Conservation (phyloP, 805 yeast species). For the Kodamaea nitidulidarum region DNA sequence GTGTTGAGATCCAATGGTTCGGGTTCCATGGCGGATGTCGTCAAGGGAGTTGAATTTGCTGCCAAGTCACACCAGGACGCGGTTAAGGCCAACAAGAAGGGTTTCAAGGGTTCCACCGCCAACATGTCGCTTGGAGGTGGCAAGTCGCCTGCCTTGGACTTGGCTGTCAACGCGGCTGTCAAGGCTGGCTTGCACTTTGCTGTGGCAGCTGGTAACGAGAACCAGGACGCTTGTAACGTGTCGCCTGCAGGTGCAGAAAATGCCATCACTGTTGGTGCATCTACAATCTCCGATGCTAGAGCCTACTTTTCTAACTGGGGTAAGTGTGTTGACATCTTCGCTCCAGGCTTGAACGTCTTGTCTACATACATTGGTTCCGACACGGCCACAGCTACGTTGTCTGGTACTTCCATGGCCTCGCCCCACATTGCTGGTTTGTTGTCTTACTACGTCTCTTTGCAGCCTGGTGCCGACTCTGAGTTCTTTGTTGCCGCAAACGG, state of each 20-base stretch:
- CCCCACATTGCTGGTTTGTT: slow-evolving; percentile 57
- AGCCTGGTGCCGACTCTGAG: slow-evolving; percentile 50
- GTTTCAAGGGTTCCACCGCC: slow-evolving; percentile 58
- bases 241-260: slow-evolving; percentile 60
- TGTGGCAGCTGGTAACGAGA: slow-evolving; percentile 63
- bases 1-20: slow-evolving; percentile 80
- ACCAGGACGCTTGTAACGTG: slow-evolving; percentile 54
- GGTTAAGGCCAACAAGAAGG: slow-evolving; percentile 30
- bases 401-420: slow-evolving; percentile 64
- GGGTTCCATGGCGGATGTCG: slow-evolving; percentile 79
- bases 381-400: slow-evolving; percentile 48
- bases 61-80: slow-evolving; percentile 65
- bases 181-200: slow-evolving; percentile 55
- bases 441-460: slow-evolving; percentile 53
- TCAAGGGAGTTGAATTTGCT: slow-evolving; percentile 81
- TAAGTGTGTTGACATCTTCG: slow-evolving; percentile 49
- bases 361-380: slow-evolving; percentile 54
- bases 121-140: slow-evolving; percentile 64
- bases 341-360: slow-evolving; percentile 53
- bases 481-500: slow-evolving; percentile 38
- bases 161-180: slow-evolving; percentile 57
- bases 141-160: slow-evolving; percentile 50
- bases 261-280: slow-evolving; percentile 52
- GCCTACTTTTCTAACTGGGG: slow-evolving; percentile 56
- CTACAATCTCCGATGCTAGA: slow-evolving; percentile 40